Percentiles rank a stretch among this genome's conserved stretches.
These are phyloP conservation scores for Myochromella boudieri DNA, from an alignment of 768 basidiomycete species.

Conservation along the genomic window DNA sequence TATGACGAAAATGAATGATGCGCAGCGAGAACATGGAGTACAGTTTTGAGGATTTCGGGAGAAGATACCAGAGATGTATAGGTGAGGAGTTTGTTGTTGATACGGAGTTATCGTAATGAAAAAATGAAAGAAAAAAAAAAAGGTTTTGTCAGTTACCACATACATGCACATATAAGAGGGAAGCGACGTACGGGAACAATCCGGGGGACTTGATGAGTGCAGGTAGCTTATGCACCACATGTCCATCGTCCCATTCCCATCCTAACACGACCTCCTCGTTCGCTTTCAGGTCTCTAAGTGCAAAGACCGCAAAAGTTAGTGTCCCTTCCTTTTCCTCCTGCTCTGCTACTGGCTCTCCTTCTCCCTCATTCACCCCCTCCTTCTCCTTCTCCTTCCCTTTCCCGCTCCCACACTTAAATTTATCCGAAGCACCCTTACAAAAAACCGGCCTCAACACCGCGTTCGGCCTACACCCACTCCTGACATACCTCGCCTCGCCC, in stretches of 20 bases:
- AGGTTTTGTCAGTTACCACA: neutral
- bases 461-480: slow-evolving; percentile 67
- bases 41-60: slow-evolving; percentile 1
- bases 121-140: neutral
- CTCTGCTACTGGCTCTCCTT: slow-evolving; percentile 8
- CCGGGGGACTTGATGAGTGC: slow-evolving; percentile 59
- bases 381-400: slow-evolving; percentile 9
- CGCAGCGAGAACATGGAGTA: no score
- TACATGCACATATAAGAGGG: neutral
- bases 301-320: slow-evolving; percentile 79
- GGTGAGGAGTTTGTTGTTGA: no score
- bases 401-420: no score
- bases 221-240: slow-evolving; percentile 78
- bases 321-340: slow-evolving; percentile 21
- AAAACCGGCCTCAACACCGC: slow-evolving; percentile 60
- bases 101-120: slow-evolving; percentile 2
- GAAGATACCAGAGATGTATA: no score
- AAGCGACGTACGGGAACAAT: slow-evolving; percentile 52
- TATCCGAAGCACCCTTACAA: slow-evolving; percentile 19
- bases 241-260: slow-evolving; percentile 97
- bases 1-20: no score
- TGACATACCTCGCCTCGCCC: slow-evolving; percentile 58
- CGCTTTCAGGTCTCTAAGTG: slow-evolving; percentile 67
- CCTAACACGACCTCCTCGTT: slow-evolving; percentile 87
- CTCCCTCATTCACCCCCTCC: neutral